Base-by-base conservation (phyloP, 805 yeast genomes). In the Zygosaccharomyces rouxii region DNA sequence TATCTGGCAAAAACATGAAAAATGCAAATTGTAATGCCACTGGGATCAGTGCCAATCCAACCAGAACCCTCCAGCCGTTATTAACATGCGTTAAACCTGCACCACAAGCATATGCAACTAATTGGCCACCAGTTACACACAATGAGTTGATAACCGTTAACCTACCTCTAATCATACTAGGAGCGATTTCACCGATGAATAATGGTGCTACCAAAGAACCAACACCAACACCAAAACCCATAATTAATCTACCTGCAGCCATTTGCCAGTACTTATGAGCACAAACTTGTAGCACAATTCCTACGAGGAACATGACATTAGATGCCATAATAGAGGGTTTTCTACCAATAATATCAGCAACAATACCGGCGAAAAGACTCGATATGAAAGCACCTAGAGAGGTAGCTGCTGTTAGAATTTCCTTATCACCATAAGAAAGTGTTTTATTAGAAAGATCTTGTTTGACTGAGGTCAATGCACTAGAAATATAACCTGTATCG, bases 191-290 rank as follows among this genome's bases (percentile, higher is more conserved):
- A 48, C 89, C 76, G 53, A 92, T 86, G 75, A 89, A 90, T 49
- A 92, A 74, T 1, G 99, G 99, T n/a, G 98, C 89, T 48, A 89
- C 84, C 46, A 92, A 73, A 2, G 97, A 89, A 1, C 97, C 98
- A 47, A 87, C 78, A 57, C 99, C 99, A 23, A 92, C 97, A 58
- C 97, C 98, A 68, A 87, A 86, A 14, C 99, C 99, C 84, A 94
- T 86, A 42, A 92, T 74, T 55, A 94, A 84, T 65, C 98, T 78
- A 38, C 98, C 99, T 11, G 72, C 82, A 54, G 88, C 83, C 98
- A 92, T 92, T 39, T 85, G 82, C 95, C 97, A 88, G 51, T 89
- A 83, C 3, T 83, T 73, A 47, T 80, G 78, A 7, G 97, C 81
- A 26, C 84, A 86, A 50, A 94, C 79, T 71, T 92, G 99, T 50